Conservation (phyloP, 345 rosid genomes). For the Populus ilicifolia region DNA sequence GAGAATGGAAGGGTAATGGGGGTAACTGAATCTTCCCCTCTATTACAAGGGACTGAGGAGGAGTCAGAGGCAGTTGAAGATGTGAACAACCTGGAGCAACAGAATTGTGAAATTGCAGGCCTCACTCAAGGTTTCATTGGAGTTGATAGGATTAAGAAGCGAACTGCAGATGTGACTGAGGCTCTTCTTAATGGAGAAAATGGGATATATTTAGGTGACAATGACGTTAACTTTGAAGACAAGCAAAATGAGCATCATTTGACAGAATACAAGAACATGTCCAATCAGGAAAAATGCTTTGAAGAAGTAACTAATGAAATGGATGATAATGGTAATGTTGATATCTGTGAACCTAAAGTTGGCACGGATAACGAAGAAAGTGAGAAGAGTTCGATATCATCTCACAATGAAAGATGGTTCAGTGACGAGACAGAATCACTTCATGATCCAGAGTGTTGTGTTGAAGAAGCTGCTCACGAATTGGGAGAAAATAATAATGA, state of each 20-base stretch:
- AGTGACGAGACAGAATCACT: constrained; percentile 23
- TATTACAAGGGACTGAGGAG: constrained; percentile 33
- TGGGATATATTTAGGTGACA: constrained; percentile 26
- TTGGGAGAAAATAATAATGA: constrained; percentile 1
- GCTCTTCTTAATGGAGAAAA: constrained; percentile 25
- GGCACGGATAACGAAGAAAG: constrained; percentile 30
- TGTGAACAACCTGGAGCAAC: constrained; percentile 32
- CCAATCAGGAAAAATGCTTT: constrained; percentile 31
- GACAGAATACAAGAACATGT: constrained; percentile 24
- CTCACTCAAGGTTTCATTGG: constrained; percentile 35
- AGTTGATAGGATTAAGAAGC: constrained; percentile 32
- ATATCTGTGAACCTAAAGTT: constrained; percentile 16
- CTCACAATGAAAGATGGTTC: constrained; percentile 29
- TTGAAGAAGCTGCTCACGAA: constrained; percentile 34
- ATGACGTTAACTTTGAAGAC: constrained; percentile 32
- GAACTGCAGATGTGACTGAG: constrained; percentile 31
- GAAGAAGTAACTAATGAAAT: constrained; percentile 30
- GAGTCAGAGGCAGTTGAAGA: constrained; percentile 36
- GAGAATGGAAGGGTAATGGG: constrained; percentile 25
- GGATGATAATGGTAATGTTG: constrained; percentile 7
- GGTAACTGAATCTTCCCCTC: constrained; percentile 29
- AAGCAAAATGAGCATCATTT: constrained; percentile 28
- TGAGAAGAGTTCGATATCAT: constrained; percentile 17
- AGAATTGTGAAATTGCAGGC: constrained; percentile 37
- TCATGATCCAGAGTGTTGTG: not conserved